Conservation (phyloP, 805 yeast species). For the Saccharomyces kudriavzevii region DNA sequence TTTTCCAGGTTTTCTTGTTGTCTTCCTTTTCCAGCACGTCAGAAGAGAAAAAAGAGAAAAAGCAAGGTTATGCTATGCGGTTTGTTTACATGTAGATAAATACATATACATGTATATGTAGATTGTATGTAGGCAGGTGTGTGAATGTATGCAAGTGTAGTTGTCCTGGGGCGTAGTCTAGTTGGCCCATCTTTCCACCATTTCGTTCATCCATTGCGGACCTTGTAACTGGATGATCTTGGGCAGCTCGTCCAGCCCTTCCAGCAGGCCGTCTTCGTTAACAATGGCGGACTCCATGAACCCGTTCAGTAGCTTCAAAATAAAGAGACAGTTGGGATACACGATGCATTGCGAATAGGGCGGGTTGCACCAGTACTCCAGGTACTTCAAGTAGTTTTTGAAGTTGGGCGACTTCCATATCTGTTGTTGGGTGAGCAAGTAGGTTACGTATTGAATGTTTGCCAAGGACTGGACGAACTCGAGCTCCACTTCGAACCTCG, state of each 20-base stretch:
- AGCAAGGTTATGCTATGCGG: not conserved
- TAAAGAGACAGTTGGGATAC: conserved; percentile 82
- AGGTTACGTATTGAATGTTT: conserved; percentile 79
- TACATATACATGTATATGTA: not conserved
- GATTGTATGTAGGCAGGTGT: not conserved
- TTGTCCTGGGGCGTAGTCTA: not conserved
- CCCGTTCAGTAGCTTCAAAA: conserved; percentile 49
- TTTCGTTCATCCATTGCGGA: conserved; percentile 50
- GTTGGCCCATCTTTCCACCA: conserved; percentile 58
- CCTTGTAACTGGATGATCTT: conserved; percentile 36
- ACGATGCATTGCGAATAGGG: conserved; percentile 43
- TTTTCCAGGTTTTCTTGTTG: not conserved
- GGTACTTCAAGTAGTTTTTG: conserved; percentile 64
- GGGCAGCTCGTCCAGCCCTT: conserved; percentile 46
- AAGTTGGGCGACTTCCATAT: conserved; percentile 60
- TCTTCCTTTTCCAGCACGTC: too few relatives aligned
- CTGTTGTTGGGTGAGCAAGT: conserved; percentile 69
- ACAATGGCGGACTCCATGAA: conserved; percentile 31
- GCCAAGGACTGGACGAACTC: conserved; percentile 88
- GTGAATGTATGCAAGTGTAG: not conserved
- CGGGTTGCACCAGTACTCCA: conserved; percentile 80
- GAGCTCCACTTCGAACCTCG: conserved; percentile 34
- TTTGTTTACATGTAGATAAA: not conserved
- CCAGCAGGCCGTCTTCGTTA: conserved; percentile 38
- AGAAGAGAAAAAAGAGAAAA: not conserved